A percentile compares a stretch with the other conserved stretches of the same genome.
phyloP scores from a whole-genome alignment of 345 rosid species.

The Jatropha curcas region DNA sequence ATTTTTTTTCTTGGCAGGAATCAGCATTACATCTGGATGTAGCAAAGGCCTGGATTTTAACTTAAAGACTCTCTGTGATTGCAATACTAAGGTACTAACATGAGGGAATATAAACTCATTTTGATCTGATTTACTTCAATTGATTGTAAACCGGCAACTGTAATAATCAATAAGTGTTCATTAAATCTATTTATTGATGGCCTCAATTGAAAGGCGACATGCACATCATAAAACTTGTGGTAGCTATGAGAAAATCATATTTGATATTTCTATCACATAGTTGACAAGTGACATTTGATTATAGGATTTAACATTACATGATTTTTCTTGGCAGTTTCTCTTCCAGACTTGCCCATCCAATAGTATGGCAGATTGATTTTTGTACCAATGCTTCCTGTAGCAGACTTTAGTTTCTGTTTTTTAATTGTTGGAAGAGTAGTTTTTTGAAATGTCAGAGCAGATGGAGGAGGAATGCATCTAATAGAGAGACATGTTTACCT shows the following conservation, averaged over 20 bases:
- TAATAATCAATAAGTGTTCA: background rate
- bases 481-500: background rate
- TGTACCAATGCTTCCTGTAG: no score
- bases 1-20: conserved; percentile 15
- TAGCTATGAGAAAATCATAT: background rate
- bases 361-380: background rate
- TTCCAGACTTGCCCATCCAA: background rate
- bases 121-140: background rate
- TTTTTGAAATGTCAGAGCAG: background rate
- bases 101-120: background rate
- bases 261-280: background rate
- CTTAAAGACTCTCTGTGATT: background rate
- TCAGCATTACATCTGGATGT: background rate
- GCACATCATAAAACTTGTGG: background rate
- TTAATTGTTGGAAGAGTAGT: background rate
- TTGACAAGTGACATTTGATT: background rate
- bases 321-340: background rate
- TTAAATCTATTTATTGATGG: background rate
- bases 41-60: background rate
- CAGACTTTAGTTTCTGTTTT: no score
- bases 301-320: background rate
- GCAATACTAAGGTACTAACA: conserved; percentile 13
- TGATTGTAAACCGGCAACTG: background rate
- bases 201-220: background rate
- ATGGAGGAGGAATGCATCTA: no score